Evolutionary conservation across 495 filamentous ascomycete species (phyloP).

Genomic region (Daldinia decipiens): DNA sequence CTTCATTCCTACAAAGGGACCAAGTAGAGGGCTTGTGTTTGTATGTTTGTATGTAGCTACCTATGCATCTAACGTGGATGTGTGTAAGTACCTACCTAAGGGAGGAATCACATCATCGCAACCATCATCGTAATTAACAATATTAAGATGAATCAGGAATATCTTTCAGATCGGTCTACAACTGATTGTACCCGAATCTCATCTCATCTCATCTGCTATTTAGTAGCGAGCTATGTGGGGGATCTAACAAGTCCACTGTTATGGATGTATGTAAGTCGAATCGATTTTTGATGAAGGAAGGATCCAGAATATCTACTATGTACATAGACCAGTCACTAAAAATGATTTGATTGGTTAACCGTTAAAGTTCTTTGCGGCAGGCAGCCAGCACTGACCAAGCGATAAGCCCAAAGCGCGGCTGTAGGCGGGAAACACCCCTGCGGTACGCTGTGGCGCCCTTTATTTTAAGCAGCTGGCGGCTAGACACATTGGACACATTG

Average conservation of each 20-base stretch:
- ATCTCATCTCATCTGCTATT: not conserved
- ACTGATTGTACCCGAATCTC: not conserved
- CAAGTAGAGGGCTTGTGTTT: not conserved
- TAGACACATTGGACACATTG: slow-evolving; percentile 24
- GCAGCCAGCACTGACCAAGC: slow-evolving; percentile 8
- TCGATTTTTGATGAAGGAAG: slow-evolving; percentile 16
- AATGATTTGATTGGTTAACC: slow-evolving; percentile 26
- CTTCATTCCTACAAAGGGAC: not conserved
- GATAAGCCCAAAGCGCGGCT: slow-evolving; percentile 31
- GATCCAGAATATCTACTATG: slow-evolving; percentile 33
- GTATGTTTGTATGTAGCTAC: too few species aligned
- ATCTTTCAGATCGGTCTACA: not conserved
- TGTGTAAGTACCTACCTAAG: not conserved
- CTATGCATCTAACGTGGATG: not conserved
- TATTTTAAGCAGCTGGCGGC: slow-evolving; percentile 45
- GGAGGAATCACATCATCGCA: not conserved
- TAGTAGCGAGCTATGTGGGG: too few species aligned
- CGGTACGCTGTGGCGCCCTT: slow-evolving; percentile 11
- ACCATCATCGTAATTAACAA: slow-evolving; percentile 3
- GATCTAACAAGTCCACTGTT: not conserved
- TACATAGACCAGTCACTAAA: slow-evolving; percentile 7
- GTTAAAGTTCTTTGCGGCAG: not conserved
- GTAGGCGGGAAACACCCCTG: slow-evolving; percentile 22
- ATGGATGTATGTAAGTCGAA: not conserved
- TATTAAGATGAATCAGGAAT: slow-evolving; percentile 1